phyloP scores from a whole-genome alignment of 306 rosid genomes.

The Ziziphus jujuba region DNA sequence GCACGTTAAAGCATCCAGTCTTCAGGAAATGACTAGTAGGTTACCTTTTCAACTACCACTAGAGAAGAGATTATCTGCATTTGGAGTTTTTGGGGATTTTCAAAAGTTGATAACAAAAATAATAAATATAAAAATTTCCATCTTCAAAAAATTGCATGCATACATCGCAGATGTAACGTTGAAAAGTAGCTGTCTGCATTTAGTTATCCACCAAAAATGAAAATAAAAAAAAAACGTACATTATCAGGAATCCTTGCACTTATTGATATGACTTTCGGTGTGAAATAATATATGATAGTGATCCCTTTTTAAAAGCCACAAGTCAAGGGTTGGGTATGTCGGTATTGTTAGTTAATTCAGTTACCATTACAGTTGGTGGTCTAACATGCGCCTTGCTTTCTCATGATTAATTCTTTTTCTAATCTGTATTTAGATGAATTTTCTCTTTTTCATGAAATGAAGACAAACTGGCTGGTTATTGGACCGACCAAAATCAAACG shows the following conservation, averaged over 20 bases:
- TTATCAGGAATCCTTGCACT: no score
- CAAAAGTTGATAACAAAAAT: no score
- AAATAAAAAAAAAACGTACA: no score
- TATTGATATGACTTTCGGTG: no score
- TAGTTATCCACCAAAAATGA: no score
- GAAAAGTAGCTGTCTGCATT: not conserved
- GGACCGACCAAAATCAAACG: conserved; percentile 16
- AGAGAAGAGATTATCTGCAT: no score
- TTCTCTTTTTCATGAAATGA: not conserved
- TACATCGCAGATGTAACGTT: not conserved
- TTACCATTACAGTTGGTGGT: conserved; percentile 7
- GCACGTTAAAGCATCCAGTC: no score
- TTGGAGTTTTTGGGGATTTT: no score
- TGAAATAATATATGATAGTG: no score
- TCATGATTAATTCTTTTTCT: not conserved
- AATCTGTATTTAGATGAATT: not conserved
- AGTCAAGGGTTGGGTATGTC: not conserved
- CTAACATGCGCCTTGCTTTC: not conserved
- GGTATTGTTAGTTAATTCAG: conserved; percentile 11
- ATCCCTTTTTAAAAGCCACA: not conserved
- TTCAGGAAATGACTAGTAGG: no score
- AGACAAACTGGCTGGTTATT: not conserved
- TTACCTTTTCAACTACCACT: no score
- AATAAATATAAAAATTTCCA: no score
- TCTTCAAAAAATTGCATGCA: not conserved